Base-by-base conservation (phyloP, 805 yeast species). In the Candida mattraensis region DNA sequence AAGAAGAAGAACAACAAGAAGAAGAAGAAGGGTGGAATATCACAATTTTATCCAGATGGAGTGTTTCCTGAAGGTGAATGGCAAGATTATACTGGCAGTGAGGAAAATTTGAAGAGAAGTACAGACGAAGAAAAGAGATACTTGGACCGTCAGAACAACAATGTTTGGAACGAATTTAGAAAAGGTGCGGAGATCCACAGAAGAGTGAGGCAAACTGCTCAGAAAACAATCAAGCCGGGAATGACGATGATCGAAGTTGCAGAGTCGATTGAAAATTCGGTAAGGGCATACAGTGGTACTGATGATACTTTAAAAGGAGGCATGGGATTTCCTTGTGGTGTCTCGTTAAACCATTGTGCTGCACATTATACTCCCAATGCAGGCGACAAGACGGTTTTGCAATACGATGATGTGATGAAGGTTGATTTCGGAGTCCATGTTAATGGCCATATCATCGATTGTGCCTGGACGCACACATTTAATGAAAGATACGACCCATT, bases 341-440 rank as follows among this genome's bases (percentile, higher is more conserved):
- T 93, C 24, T 87, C 96, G 1, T 63, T 91, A 46, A 93, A 93
- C 64, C 85, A 88, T 56, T 82, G 87, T 56, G 99, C 99, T 17
- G 99, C 99, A 0, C 99, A 93, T 60, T 93, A 88, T 64, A 91
- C 98, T 0, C 99, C 99, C 10, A 93, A 93, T 64, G 83, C 91
- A 5, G 96, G 96, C 9, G 99, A 93, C 60, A 87, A 79, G 53
- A 74, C 86, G 5, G 83, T 84, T 2, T 67, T 93, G 48, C 69
- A 74, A 42, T 78, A 87, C 52, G 95, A 87, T 42, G 99, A 93
- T 61, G 96, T 93, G 30, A 78, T 93, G 87, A 93, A 93, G 66
- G 91, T 93, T 24, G 99, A 93, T 60, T 78, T 91, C 54, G 99
- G 99, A 48, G 96, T 93, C 15, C 99, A 93, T 56, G 85, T 91